Conservation (phyloP, 1,284 basidiomycete species). For the Crepidotus sp. region DNA sequence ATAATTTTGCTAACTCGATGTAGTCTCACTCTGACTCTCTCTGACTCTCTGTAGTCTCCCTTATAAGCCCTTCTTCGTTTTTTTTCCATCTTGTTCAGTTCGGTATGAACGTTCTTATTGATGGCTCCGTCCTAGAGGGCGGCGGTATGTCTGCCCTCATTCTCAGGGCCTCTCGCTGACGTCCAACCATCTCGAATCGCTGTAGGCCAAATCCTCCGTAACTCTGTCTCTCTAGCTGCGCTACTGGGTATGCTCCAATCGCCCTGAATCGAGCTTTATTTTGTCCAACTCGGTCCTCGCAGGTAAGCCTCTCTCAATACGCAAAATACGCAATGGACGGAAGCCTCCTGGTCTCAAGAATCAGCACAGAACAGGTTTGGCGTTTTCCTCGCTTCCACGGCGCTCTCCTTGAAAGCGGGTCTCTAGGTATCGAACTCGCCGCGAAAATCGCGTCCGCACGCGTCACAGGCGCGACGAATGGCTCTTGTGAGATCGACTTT, state of each 20-base stretch:
- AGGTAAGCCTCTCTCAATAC: constrained; percentile 44
- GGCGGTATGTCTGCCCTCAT: constrained; percentile 34
- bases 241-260: constrained; percentile 30
- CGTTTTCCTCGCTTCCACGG: neutral
- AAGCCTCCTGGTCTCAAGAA: constrained; percentile 53
- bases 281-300: too few species aligned
- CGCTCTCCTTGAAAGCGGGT: neutral
- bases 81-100: neutral
- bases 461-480: constrained; percentile 41
- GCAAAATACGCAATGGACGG: constrained; percentile 50
- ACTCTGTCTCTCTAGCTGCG: constrained; percentile 52
- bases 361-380: constrained; percentile 61
- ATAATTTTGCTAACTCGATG: neutral
- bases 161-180: neutral
- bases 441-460: constrained; percentile 47
- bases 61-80: too few species aligned
- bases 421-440: constrained; percentile 51
- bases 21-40: neutral
- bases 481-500: constrained; percentile 45
- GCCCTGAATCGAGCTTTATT: too few species aligned
- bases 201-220: constrained; percentile 52
- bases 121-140: constrained; percentile 45
- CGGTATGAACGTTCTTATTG: constrained; percentile 22
- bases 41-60: neutral
- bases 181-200: too few species aligned